Evolutionary conservation across 2,329 filamentous ascomycete species (phyloP), one percentile per base, ranked within the genome.

Genomic region (Aaosphaeria pasadenensis): DNA sequence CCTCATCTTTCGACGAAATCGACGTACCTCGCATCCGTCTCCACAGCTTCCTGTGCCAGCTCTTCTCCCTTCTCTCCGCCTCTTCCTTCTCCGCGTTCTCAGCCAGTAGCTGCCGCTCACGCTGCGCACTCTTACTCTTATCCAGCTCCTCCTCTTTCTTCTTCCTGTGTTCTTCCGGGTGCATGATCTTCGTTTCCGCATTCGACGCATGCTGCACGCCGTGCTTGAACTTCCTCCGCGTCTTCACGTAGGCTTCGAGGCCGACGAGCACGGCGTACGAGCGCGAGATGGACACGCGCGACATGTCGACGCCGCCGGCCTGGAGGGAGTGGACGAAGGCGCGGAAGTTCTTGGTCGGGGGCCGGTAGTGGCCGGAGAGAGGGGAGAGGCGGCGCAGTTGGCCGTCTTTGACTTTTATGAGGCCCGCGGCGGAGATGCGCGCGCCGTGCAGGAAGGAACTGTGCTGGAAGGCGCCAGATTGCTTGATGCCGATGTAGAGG

Each of bases 401-500:
- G 1, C 91, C 91, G 56, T 91, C 78, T 64, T 89, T 89, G 63
- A 96, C 85, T 67, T 88, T 91, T 65, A 96, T 90, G 29, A 92
- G 75, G 0, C 91, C 91, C 4, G 91, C 91, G 0, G 91, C 86
- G 0, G 85, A 83, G 45, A 96, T 91, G 9, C 91, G 83, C 7
- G 85, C 81, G 28, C 91, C 91, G 52, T 91, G 88, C 1, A 96
- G 77, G 61, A 96, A 96, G 0, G 89, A 94, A 9, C 87, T 91
- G 70, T 96, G 91, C 61, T 96, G 91, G 62, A 96, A 96, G 4
- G 88, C 84, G 7, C 91, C 91, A 4, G 85, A 87, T 66, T 88
- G 84, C 63, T 96, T 96, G 74, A 96, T 94, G 42, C 91, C 91
- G 32, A 96, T 84, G 66, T 95, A 96, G 0, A 96, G 76, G 1